Base-by-base conservation (phyloP, 257 asterid genomes). In the Eustoma russellianum region DNA sequence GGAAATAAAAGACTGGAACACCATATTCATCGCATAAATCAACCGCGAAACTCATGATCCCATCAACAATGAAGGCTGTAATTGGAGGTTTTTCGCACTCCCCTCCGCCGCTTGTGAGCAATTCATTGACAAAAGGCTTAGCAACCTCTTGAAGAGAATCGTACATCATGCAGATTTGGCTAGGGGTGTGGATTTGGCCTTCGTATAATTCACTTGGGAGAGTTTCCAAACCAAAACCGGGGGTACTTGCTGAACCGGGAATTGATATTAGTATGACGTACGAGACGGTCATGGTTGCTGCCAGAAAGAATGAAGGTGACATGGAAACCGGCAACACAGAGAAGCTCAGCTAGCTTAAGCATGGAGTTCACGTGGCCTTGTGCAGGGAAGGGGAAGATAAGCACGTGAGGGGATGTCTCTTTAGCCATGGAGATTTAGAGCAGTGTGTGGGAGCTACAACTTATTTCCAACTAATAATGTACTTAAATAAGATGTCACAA, bases 301-400 rank as follows among this genome's bases (percentile, higher is more conserved):
- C 60, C 41, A 9, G 83, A 67, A 63, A 71, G 82, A 0, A 75
- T 35, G 24, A 80, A 50, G 52, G 75, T 52, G 1, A 77, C 66
- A 40, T 79, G 70, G 16, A 72, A 74, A 1, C 78, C 82, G 6
- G 44, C 50, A 0, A 76, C 70, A 13, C 75, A 59, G 15, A 80
- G 85, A 18, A 77, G 75, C 70, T 56, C 59, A 0, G 78, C 85
- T 0, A 80, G 74, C 40, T 77, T 80, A 24, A 80, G 74, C 67
- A 73, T 70, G 7, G 85, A 84, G 18, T 33, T 72, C 54, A 80
- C 62, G 50, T 80, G 82, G 71, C 88, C 88, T 43, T 77, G 84
- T 30, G 66, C 2, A 67, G 75, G 17, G 34, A 49, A 0, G 68
- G 84, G 65, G 12, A 60, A 60, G 0, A 60, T 38, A 15, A 58